Conservation (phyloP, 495 filamentous ascomycete genomes). For the Annulohypoxylon moriforme region DNA sequence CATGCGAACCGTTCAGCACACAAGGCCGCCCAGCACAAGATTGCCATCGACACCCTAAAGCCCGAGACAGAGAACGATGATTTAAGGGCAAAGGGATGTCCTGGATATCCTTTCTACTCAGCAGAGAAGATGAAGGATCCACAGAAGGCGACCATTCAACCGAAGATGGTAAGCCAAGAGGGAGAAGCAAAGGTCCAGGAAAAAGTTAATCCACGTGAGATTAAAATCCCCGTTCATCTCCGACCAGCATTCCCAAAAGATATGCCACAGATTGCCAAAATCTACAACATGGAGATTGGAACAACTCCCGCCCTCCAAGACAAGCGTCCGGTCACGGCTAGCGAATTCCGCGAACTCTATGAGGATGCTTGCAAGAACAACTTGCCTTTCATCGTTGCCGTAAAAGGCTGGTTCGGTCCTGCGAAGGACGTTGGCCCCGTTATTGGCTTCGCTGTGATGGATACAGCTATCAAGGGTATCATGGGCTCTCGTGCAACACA, state of each 20-base stretch:
- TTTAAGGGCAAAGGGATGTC: background rate
- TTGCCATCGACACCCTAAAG: background rate
- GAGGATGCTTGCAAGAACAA: constrained; percentile 21
- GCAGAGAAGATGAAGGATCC: background rate
- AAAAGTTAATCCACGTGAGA: constrained; percentile 29
- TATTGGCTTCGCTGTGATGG: constrained; percentile 53
- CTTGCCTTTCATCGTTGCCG: constrained; percentile 58
- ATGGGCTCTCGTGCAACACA: constrained; percentile 28
- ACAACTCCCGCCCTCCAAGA: constrained; percentile 49
- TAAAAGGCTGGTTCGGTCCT: constrained; percentile 34
- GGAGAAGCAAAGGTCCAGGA: background rate
- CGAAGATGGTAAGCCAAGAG: background rate
- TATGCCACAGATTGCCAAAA: constrained; percentile 41
- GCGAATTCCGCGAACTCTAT: constrained; percentile 45
- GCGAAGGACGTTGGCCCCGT: constrained; percentile 20
- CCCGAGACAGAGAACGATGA: background rate
- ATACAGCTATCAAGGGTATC: constrained; percentile 17
- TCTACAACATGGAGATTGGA: constrained; percentile 56
- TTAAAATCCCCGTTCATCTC: constrained; percentile 47
- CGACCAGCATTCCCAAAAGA: constrained; percentile 50
- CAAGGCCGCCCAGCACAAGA: background rate
- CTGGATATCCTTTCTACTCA: background rate
- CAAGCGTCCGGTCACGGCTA: constrained; percentile 34
- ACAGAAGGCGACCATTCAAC: constrained; percentile 25
- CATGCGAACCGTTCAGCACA: background rate